Evolutionary conservation across 345 rosid genomes (phyloP).

Genomic region (Syzygium aromaticum): DNA sequence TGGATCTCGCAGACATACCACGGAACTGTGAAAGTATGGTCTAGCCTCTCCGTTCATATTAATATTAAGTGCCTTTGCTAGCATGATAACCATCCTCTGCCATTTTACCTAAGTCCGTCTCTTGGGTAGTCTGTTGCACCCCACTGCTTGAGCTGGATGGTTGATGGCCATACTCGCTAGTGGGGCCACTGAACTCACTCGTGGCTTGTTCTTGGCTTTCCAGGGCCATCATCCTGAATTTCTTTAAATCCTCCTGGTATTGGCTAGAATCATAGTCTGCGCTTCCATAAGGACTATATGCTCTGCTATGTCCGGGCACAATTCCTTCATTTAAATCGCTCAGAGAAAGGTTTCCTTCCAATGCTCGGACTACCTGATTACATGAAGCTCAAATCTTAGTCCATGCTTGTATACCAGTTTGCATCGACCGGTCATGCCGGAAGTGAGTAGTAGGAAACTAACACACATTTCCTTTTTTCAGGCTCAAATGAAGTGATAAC

Average conservation of each 20-base stretch:
- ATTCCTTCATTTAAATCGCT: slow-evolving; percentile 55
- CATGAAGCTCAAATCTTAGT: not conserved
- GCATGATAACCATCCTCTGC: slow-evolving; percentile 12
- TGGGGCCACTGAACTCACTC: slow-evolving; percentile 38
- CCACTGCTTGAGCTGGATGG: slow-evolving; percentile 63
- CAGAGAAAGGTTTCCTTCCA: slow-evolving; percentile 65
- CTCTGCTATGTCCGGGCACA: slow-evolving; percentile 38
- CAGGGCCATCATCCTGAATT: slow-evolving; percentile 57
- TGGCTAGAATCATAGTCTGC: slow-evolving; percentile 54
- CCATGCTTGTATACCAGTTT: not conserved
- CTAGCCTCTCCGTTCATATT: not conserved
- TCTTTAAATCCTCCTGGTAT: slow-evolving; percentile 60
- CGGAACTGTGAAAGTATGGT: not conserved
- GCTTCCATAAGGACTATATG: slow-evolving; percentile 38
- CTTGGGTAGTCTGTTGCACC: slow-evolving; percentile 37
- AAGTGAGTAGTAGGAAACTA: not conserved
- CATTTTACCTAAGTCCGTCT: slow-evolving; percentile 23
- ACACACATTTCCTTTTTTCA: not conserved
- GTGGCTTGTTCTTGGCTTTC: slow-evolving; percentile 52
- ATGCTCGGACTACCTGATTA: slow-evolving; percentile 66
- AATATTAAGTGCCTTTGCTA: not conserved
- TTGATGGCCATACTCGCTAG: slow-evolving; percentile 39
- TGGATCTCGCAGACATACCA: not conserved
- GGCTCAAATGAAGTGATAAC: not conserved
- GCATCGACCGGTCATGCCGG: not conserved